Base-by-base conservation (phyloP, 805 yeast species). In the Ogataea kodamae region DNA sequence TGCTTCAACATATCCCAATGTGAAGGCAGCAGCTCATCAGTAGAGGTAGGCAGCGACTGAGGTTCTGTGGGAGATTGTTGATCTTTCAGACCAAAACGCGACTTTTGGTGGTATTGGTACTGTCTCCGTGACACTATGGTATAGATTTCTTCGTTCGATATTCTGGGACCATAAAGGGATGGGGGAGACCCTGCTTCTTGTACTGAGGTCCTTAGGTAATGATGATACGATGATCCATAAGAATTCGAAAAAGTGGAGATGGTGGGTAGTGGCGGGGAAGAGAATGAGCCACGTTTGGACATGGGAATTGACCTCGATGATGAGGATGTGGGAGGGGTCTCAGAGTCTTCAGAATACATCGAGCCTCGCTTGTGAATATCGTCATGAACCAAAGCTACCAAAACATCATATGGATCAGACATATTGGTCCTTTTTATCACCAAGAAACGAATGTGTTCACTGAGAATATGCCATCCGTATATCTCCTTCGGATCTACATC, bases 401-500 rank as follows among this genome's bases (percentile, higher is more conserved):
- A 52, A 3, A 78, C 51, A 41, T 78, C 83, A 6, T 64, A 64
- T 6, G 78, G 69, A 46, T 71, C 77, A 24, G 61, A 60, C 8
- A 78, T 54, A 40, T 70, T 71, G 2, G 73, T 58, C 43, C 71
- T 71, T 38, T 74, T 67, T 17, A 79, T 60, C 3, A 75, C 74
- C 35, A 78, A 59, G 25, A 76, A 72, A 35, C 78, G 62, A 22
- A 78, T 58, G 38, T 63, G 71, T 32, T 74, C 78, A 40, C 81
- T 64, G 20, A 78, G 49, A 10, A 57, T 47, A 48, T 77, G 67
- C 86, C 86, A 78, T 2, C 86, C 86, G 53, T 64, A 77, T 7
- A 79, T 63, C 41, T 77, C 81, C 40, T 76, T 74, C 12, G 82
- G 80, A 42, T 76, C 82, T 39, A 76, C 62, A 37, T 76, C 81